Conservation (phyloP, 306 rosid genomes). For the Dryas drummondii region DNA sequence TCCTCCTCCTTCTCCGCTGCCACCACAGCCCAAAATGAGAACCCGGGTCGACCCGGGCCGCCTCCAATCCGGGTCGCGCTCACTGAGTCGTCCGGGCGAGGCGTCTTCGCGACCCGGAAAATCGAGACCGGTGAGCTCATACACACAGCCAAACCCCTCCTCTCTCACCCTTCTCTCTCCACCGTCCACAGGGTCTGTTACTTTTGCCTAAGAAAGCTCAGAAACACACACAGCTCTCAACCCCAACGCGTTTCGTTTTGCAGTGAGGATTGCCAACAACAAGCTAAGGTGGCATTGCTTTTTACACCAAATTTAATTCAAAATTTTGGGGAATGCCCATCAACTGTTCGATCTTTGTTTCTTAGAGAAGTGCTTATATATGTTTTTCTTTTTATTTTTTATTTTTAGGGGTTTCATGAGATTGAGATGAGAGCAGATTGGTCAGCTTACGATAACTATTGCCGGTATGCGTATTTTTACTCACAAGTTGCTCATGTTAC, state of each 20-base stretch:
- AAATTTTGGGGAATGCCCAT: conserved; percentile 1
- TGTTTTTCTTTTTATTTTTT: neutral
- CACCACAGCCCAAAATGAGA: conserved; percentile 8
- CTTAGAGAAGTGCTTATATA: neutral
- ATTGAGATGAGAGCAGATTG: conserved; percentile 68
- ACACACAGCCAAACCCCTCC: conserved; percentile 72
- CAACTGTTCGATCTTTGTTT: conserved; percentile 39
- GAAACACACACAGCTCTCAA: conserved; percentile 9
- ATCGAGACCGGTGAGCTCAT: conserved; percentile 70
- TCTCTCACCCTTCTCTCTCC: conserved; percentile 63
- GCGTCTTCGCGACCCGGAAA: conserved; percentile 71
- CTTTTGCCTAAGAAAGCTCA: conserved; percentile 58
- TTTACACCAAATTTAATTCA: neutral
- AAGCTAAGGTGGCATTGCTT: conserved; percentile 41
- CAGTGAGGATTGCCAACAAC: conserved; percentile 44
- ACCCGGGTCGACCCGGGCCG: conserved; percentile 35
- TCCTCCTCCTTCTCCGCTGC: conserved; percentile 30
- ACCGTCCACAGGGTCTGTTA: conserved; percentile 47
- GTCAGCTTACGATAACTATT: conserved; percentile 67
- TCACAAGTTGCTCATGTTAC: no score
- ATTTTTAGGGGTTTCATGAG: conserved; percentile 51
- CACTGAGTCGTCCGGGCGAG: conserved; percentile 74
- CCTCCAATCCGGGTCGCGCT: conserved; percentile 75
- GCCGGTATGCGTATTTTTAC: conserved; percentile 47
- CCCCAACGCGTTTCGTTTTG: conserved; percentile 44